phyloP scores from a whole-genome alignment of 257 asterid genomes.

The Solanum medicagineum region DNA sequence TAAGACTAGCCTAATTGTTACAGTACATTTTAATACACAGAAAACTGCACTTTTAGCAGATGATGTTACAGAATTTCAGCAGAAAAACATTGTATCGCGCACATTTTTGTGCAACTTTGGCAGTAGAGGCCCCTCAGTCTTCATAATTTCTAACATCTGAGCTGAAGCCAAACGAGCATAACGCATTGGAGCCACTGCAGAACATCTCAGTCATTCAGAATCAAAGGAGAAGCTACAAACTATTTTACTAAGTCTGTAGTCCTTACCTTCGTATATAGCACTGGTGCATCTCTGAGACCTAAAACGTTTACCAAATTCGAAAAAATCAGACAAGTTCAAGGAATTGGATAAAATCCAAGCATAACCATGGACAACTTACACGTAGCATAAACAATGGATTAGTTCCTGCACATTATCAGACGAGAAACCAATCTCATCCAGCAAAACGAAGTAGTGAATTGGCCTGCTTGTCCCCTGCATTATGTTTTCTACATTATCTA shows the following conservation, averaged over 20 bases:
- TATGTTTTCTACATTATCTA: background rate
- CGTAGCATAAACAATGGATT: constrained; percentile 26
- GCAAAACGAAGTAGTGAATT: constrained; percentile 32
- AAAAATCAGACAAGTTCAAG: background rate
- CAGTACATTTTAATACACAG: background rate
- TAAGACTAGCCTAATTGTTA: background rate
- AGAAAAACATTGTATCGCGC: constrained; percentile 31
- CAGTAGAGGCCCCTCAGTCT: constrained; percentile 17
- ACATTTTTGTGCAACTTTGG: constrained; percentile 30
- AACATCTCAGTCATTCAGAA: background rate
- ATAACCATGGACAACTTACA: constrained; percentile 6
- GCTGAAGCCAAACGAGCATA: constrained; percentile 35
- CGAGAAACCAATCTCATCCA: constrained; percentile 37
- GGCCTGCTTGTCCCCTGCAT: constrained; percentile 41
- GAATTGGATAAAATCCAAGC: background rate
- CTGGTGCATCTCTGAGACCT: constrained; percentile 40
- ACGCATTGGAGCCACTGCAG: constrained; percentile 40
- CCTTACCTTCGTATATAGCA: constrained; percentile 38
- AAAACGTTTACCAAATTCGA: background rate
- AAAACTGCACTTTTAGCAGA: background rate
- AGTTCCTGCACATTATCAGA: constrained; percentile 34
- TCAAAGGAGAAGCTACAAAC: background rate
- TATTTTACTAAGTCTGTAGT: background rate
- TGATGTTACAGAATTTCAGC: constrained; percentile 2
- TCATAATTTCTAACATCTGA: constrained; percentile 16